Percentiles rank a stretch among this genome's conserved stretches.
Evolutionary conservation across 805 yeast genomes (phyloP).

Genomic region (Millerozyma acaciae): DNA sequence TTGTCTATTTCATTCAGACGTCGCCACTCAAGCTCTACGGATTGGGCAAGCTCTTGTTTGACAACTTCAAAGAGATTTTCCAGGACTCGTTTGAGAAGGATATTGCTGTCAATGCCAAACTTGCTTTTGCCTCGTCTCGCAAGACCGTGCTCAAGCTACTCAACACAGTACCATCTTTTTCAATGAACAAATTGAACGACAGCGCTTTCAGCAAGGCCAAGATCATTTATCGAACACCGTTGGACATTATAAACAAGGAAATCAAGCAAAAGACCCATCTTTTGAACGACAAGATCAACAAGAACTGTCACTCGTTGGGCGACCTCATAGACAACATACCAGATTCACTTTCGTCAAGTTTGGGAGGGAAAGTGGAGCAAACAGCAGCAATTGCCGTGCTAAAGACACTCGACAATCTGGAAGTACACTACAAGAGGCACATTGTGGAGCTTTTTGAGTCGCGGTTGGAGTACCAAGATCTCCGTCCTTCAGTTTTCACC

Average conservation of each 20-base stretch:
- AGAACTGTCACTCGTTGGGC: constrained; percentile 3
- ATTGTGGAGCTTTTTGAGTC: constrained; percentile 1
- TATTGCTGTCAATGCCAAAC: not conserved
- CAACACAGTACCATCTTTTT: constrained; percentile 3
- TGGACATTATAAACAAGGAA: constrained; percentile 4
- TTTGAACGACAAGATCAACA: constrained; percentile 3
- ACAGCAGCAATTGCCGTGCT: not conserved
- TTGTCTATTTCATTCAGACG: constrained; percentile 32
- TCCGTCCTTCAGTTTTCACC: constrained; percentile 36
- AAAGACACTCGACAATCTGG: not conserved
- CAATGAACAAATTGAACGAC: constrained; percentile 1
- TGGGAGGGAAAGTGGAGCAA: not conserved
- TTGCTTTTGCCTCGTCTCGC: not conserved
- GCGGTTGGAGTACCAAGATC: constrained; percentile 5
- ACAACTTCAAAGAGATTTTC: constrained; percentile 6
- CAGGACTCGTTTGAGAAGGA: constrained; percentile 1
- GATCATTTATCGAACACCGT: constrained; percentile 4
- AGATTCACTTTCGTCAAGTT: constrained; percentile 1
- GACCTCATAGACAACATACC: constrained; percentile 5
- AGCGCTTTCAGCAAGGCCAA: constrained; percentile 1
- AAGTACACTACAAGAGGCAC: not conserved
- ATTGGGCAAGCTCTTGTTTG: constrained; percentile 10
- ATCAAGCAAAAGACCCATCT: constrained; percentile 1
- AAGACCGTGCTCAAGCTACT: constrained; percentile 1
- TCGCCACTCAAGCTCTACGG: constrained; percentile 24